A percentile compares a stretch with the other conserved stretches of the same genome.
phyloP scores from a whole-genome alignment of 768 basidiomycete genomes.

The Macrolepiota dolichaula region DNA sequence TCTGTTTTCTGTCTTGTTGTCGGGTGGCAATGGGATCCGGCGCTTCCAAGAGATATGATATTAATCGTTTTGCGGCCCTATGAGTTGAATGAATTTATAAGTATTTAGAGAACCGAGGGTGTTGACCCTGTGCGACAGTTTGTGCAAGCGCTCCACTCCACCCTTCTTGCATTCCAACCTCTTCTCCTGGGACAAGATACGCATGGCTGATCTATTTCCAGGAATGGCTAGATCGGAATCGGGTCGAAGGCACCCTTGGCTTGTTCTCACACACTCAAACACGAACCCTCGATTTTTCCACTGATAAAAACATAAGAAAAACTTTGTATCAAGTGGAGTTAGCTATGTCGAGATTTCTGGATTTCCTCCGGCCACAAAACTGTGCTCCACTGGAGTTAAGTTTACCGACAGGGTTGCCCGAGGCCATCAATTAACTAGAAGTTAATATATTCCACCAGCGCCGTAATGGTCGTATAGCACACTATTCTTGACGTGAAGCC shows the following conservation, averaged over 20 bases:
- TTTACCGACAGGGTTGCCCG: not conserved
- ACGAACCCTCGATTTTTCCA: not conserved
- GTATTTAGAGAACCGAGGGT: not conserved
- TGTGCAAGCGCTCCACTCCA: not conserved
- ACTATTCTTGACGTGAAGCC: slow-evolving; percentile 5
- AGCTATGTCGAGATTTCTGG: not conserved
- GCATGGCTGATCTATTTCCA: not conserved
- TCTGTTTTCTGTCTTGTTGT: not conserved
- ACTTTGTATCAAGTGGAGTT: not conserved
- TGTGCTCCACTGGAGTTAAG: not conserved
- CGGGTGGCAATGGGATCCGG: not conserved
- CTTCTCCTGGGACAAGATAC: not conserved
- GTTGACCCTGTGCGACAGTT: not conserved
- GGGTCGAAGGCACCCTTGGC: not conserved
- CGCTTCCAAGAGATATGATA: not conserved
- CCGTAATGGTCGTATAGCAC: not conserved
- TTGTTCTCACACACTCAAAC: not conserved
- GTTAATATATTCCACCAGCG: not conserved
- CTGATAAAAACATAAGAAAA: not conserved
- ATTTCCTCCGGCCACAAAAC: not conserved
- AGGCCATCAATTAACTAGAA: slow-evolving; percentile 5
- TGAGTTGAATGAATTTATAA: too few species aligned
- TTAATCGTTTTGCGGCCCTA: too few species aligned
- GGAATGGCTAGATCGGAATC: not conserved
- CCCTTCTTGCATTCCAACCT: not conserved